These are phyloP conservation scores for Acanthamoeba polyphaga DNA, from an alignment of 208 protist species.

Conservation along the genomic window DNA sequence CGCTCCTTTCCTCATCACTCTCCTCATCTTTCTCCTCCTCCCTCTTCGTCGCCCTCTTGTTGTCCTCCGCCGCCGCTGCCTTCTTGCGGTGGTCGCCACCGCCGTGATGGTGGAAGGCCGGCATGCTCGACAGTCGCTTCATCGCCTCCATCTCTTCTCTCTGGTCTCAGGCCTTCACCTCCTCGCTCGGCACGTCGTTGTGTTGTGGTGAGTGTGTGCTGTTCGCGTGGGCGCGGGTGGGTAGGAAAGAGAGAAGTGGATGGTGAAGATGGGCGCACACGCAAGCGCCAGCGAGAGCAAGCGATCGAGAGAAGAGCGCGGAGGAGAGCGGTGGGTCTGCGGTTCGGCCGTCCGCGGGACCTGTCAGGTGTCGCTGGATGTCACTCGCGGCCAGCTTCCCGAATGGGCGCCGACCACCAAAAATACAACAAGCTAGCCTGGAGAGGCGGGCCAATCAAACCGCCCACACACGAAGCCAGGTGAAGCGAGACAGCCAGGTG, in stretches of 20 bases:
- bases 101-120: not conserved
- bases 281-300: not conserved
- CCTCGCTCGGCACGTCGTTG: not conserved
- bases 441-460: too few relatives aligned
- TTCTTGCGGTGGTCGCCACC: not conserved
- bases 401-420: not conserved
- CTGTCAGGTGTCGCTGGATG: not conserved
- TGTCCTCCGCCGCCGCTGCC: not conserved
- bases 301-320: not conserved
- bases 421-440: not conserved
- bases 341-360: not conserved
- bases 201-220: not conserved
- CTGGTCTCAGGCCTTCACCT: not conserved
- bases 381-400: not conserved
- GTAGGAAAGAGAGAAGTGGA: not conserved
- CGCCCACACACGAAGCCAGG: too few relatives aligned
- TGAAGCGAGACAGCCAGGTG: too few relatives aligned
- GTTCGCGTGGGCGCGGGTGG: not conserved
- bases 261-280: too few relatives aligned
- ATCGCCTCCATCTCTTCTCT: not conserved
- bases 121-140: slow-evolving; percentile 13
- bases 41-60: not conserved
- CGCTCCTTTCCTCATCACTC: not conserved
- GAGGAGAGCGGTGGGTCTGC: not conserved
- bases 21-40: not conserved